A percentile compares a stretch with the other conserved stretches of the same genome.
phyloP scores from a whole-genome alignment of 2,329 filamentous ascomycete genomes.

The Claviceps sp. region DNA sequence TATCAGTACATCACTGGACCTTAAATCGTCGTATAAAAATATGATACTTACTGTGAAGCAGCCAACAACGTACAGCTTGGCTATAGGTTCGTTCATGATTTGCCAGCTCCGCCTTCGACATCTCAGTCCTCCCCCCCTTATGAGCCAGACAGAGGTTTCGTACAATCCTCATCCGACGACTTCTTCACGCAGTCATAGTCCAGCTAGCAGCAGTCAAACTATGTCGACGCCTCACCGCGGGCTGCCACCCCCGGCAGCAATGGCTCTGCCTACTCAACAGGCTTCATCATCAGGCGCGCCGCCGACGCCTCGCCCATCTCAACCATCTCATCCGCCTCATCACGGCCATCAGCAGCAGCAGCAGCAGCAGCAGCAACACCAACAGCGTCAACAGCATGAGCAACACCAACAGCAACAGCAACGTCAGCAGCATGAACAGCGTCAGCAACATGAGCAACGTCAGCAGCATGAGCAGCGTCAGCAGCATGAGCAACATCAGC shows the following conservation, averaged over 20 bases:
- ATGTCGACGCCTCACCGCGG: slow-evolving; percentile 61
- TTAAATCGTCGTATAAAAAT: slow-evolving; percentile 17
- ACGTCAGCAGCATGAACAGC: slow-evolving; percentile 9
- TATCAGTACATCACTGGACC: slow-evolving; percentile 14
- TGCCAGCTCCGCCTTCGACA: slow-evolving; percentile 43
- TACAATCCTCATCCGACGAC: slow-evolving; percentile 26
- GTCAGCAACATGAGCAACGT: too few relatives aligned
- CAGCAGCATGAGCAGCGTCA: slow-evolving; percentile 10
- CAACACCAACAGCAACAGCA: slow-evolving; percentile 10
- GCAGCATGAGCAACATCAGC: neutral
- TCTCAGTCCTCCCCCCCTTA: slow-evolving; percentile 40
- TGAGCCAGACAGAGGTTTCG: slow-evolving; percentile 33
- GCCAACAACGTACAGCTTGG: slow-evolving; percentile 46
- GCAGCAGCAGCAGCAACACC: neutral
- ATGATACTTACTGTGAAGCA: slow-evolving; percentile 51
- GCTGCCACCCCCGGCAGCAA: slow-evolving; percentile 54
- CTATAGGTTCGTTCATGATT: slow-evolving; percentile 48
- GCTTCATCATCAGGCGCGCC: slow-evolving; percentile 18
- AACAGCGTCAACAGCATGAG: neutral
- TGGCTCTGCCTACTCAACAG: slow-evolving; percentile 42
- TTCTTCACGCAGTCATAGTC: slow-evolving; percentile 32
- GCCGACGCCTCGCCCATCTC: slow-evolving; percentile 6
- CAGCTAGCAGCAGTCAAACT: slow-evolving; percentile 28
- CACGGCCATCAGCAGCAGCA: slow-evolving; percentile 12
- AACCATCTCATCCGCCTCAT: slow-evolving; percentile 7